These are phyloP conservation scores for Limtongozyma cylindracea DNA, from an alignment of 805 yeast genomes.

Conservation along the genomic window DNA sequence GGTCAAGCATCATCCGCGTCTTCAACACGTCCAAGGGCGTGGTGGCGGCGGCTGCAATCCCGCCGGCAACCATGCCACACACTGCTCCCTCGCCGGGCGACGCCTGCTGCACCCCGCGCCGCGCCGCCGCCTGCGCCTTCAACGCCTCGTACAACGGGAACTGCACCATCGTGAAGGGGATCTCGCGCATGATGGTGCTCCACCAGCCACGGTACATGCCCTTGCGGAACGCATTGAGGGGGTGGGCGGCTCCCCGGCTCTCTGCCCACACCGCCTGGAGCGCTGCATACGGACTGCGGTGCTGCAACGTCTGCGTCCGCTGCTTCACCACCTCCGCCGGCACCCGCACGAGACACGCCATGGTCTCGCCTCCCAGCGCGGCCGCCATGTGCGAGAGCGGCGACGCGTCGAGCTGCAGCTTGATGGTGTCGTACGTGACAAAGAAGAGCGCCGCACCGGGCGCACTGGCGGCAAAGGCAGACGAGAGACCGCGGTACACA, in stretches of 20 bases:
- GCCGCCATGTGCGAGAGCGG: slow-evolving; percentile 50
- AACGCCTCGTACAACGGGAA: slow-evolving; percentile 81
- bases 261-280: too few species aligned
- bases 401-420: slow-evolving; percentile 11
- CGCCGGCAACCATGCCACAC: slow-evolving; percentile 69
- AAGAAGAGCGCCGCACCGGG: slow-evolving; percentile 30
- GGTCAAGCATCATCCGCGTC: slow-evolving; percentile 64
- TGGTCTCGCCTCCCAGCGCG: slow-evolving; percentile 76
- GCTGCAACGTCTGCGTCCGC: slow-evolving; percentile 42
- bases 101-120: slow-evolving; percentile 10
- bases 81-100: slow-evolving; percentile 59
- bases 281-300: slow-evolving; percentile 36
- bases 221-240: slow-evolving; percentile 27
- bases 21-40: slow-evolving; percentile 64
- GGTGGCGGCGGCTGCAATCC: slow-evolving; percentile 57
- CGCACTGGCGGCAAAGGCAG: slow-evolving; percentile 85
- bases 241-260: too few species aligned
- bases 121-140: slow-evolving; percentile 31
- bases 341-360: slow-evolving; percentile 85
- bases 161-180: slow-evolving; percentile 90
- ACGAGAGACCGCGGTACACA: slow-evolving; percentile 76
- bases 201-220: slow-evolving; percentile 89
- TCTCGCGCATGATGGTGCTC: slow-evolving; percentile 82
- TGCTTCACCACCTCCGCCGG: slow-evolving; percentile 96
- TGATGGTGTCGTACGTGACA: slow-evolving; percentile 63